Base-by-base conservation (phyloP, 306 rosid genomes). In the Acacia crassicarpa region DNA sequence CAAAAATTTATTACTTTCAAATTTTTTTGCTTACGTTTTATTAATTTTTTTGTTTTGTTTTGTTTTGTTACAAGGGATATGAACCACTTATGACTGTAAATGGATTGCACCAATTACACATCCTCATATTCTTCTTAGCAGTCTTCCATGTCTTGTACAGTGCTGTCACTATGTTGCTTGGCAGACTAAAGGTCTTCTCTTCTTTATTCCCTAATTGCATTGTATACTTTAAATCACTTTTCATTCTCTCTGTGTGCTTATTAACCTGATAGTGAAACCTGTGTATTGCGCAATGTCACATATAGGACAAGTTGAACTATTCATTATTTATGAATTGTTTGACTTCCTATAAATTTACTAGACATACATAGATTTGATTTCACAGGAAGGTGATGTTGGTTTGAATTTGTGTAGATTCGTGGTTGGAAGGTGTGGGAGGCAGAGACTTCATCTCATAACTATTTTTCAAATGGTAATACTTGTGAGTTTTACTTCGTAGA, bases 371-470 rank as follows among this genome's bases (percentile, higher is more conserved):
- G 65, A 58, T 71, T 22, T 23, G 62, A 53, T 10, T 56, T 48
- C 41, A 41, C 65, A 6, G 40, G 56, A 25, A 4, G 27, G 45
- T 77, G 43, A 44, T 16, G 70, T 16, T 54, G 68, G 61, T 51
- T 80, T 82, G 89, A 51, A 59, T 76, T 66, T 86, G 8, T 45
- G 46, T 72, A 96, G 99, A 96, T 94, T 79, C 94, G 98, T 69
- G 98, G 97, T 72, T 96, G 99, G 99, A 96, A 94, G 86, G 86
- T 84, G 3, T 96, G 99, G 99, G 99, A 96, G 82, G 85, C 49
- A 45, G 99, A 96, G 86, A 96, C 98, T 56, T 88, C 91, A 23
- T 81, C 97, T 56, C 92, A 87, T 77, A 84, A 87, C 48, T 89
- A 89, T 33, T 92, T 93, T 59, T 87, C 98, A 23, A 89, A 83